Evolutionary conservation across 2,329 filamentous ascomycete genomes (phyloP).

Genomic region (Lasiodiplodia hormozganensis): DNA sequence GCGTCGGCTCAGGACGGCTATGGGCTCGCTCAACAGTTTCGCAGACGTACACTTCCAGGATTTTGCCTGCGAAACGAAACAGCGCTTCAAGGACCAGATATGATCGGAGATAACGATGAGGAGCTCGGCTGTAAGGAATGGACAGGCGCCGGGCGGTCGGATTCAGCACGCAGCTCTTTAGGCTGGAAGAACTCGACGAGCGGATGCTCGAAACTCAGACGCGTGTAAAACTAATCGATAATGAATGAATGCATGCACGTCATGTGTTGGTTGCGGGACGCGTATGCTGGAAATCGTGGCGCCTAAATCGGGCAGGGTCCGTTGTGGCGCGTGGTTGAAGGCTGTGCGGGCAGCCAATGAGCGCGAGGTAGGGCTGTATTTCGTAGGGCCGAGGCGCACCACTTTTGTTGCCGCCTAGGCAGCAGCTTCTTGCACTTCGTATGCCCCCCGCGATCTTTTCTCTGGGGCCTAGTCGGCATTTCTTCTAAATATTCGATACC

Average conservation of each 20-base stretch:
- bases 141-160: background rate
- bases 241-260: background rate
- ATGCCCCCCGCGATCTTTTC: background rate
- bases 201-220: background rate
- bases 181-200: background rate
- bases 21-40: background rate
- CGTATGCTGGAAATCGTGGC: background rate
- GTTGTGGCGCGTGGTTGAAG: conserved; percentile 1
- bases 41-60: background rate
- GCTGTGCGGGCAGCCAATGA: conserved; percentile 17
- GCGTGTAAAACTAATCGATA: background rate
- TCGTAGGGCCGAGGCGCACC: background rate
- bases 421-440: conserved; percentile 40
- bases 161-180: background rate
- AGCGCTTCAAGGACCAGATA: background rate
- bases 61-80: background rate
- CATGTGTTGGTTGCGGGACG: background rate
- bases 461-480: conserved; percentile 11
- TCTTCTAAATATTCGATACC: conserved; percentile 13
- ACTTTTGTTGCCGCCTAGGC: conserved; percentile 34
- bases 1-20: background rate
- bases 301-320: background rate
- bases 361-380: too few relatives aligned
- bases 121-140: background rate
- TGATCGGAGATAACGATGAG: background rate